Conservation (phyloP, 2,329 filamentous ascomycete genomes). For the Blastomyces parvus region DNA sequence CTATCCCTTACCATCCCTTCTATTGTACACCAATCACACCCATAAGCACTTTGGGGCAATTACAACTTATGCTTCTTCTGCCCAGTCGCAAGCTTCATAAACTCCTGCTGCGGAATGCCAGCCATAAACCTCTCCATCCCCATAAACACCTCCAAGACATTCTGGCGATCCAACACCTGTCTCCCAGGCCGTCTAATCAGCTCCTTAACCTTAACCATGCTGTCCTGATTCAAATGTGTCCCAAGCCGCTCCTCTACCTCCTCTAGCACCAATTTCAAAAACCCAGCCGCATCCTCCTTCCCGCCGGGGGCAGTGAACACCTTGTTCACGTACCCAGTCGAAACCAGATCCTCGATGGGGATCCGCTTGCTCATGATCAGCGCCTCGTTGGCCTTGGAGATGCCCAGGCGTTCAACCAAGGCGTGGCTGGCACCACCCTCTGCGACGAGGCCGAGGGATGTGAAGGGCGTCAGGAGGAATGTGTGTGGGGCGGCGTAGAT, state of each 20-base stretch:
- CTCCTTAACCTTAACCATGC: conserved; percentile 73
- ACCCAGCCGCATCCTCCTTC: conserved; percentile 56
- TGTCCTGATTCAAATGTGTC: conserved; percentile 67
- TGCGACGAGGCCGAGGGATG: conserved; percentile 76
- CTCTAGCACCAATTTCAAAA: conserved; percentile 59
- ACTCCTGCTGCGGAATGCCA: conserved; percentile 81
- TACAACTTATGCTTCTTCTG: conserved; percentile 93
- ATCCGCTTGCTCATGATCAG: conserved; percentile 83
- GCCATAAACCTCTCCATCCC: conserved; percentile 71
- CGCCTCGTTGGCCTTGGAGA: conserved; percentile 79
- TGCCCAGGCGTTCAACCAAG: conserved; percentile 70
- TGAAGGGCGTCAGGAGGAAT: conserved; percentile 86
- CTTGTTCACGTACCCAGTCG: conserved; percentile 75
- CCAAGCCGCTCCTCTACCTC: conserved; percentile 79
- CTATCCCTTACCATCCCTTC: neutral
- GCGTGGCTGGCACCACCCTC: conserved; percentile 75
- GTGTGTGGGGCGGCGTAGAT: conserved; percentile 74
- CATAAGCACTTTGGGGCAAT: conserved; percentile 1
- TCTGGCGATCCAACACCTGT: conserved; percentile 65
- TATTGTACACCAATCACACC: neutral
- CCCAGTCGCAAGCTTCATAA: conserved; percentile 70
- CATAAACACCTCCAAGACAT: conserved; percentile 73
- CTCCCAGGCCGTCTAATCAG: conserved; percentile 65
- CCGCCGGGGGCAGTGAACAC: conserved; percentile 53
- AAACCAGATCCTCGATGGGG: conserved; percentile 59